Percentiles rank a stretch among this genome's conserved stretches.
Evolutionary conservation across 768 basidiomycete species (phyloP).

Genomic region (Stropharia rugosoannulata): DNA sequence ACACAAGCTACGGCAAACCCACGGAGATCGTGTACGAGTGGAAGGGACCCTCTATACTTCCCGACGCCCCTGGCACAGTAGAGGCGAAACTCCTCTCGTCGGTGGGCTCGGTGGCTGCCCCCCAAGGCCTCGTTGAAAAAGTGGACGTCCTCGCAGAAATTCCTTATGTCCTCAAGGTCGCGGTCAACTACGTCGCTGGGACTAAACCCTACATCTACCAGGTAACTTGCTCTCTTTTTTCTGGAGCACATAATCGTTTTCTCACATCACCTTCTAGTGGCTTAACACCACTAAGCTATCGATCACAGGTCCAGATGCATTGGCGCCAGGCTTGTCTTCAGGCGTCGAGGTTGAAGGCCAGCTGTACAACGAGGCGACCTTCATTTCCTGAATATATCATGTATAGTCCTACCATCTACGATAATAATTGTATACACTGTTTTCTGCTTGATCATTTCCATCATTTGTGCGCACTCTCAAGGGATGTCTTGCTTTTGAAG

Average conservation of each 20-base stretch:
- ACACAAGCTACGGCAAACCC: constrained; percentile 83
- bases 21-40: constrained; percentile 70
- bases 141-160: constrained; percentile 96
- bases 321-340: constrained; percentile 36
- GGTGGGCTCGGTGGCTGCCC: constrained; percentile 54
- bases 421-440: constrained; percentile 8
- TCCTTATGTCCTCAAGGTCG: constrained; percentile 87
- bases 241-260: background rate
- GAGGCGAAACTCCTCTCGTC: constrained; percentile 56
- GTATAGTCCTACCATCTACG: constrained; percentile 3
- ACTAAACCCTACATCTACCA: constrained; percentile 96
- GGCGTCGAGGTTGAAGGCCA: constrained; percentile 59
- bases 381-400: constrained; percentile 58
- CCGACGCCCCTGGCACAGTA: constrained; percentile 50
- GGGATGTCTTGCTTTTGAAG: background rate
- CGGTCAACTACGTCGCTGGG: constrained; percentile 90
- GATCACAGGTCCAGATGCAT: constrained; percentile 41
- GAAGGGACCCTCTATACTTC: constrained; percentile 65
- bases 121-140: constrained; percentile 83
- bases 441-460: background rate
- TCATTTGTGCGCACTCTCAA: background rate
- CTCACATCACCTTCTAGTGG: constrained; percentile 38
- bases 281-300: constrained; percentile 42
- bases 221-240: constrained; percentile 35
- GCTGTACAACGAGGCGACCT: constrained; percentile 89